Conservation (phyloP, 2,329 filamentous ascomycete genomes). For the Xylaria sp. region DNA sequence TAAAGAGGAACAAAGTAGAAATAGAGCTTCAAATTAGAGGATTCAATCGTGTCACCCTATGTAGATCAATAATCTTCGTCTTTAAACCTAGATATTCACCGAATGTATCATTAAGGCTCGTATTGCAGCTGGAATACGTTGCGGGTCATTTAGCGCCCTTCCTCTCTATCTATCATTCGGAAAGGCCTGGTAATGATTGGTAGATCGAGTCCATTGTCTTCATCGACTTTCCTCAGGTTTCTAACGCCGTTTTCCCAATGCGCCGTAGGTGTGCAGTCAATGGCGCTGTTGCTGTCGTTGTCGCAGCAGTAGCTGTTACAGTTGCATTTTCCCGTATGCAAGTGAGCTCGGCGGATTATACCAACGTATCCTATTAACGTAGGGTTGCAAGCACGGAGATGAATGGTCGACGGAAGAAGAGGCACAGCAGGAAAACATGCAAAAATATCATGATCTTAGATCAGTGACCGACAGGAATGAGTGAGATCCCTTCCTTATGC, state of each 20-base stretch:
- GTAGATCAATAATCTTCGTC: neutral
- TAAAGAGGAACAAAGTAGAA: constrained; percentile 2
- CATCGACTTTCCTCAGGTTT: neutral
- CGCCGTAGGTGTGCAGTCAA: neutral
- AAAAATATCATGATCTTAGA: neutral
- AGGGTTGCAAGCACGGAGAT: neutral
- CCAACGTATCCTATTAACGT: neutral
- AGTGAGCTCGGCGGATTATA: constrained; percentile 1
- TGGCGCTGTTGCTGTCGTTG: neutral
- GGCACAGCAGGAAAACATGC: constrained; percentile 5
- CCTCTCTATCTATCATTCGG: neutral
- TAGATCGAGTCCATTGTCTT: too few relatives aligned
- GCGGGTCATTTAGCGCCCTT: neutral
- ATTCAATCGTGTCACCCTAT: neutral
- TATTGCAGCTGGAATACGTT: neutral
- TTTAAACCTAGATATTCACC: neutral
- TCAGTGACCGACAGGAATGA: neutral
- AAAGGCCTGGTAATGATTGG: too few relatives aligned
- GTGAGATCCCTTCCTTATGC: neutral
- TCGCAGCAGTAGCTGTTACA: neutral
- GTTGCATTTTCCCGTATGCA: constrained; percentile 15
- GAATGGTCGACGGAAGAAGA: neutral
- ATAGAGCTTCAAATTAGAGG: neutral
- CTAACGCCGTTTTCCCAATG: neutral
- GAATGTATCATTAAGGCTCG: neutral